A percentile compares a stretch with the other conserved stretches of the same genome.
These are phyloP conservation scores for Trichoderma polysporum DNA, from an alignment of 2,329 filamentous ascomycete species.

Conservation along the genomic window DNA sequence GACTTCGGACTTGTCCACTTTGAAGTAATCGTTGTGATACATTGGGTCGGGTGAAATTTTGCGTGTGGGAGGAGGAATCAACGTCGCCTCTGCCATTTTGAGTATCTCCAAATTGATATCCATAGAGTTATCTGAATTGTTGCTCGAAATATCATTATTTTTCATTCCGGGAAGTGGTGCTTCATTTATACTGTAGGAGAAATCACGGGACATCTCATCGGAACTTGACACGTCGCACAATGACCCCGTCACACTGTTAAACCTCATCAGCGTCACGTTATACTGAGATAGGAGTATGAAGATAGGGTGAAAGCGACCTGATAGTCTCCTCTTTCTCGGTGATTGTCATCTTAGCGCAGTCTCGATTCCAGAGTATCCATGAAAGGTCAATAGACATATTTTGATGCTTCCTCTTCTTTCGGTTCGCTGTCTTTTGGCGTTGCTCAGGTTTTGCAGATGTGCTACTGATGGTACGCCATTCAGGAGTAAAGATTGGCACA, in stretches of 20 bases:
- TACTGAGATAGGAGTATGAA: not conserved
- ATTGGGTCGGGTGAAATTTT: conserved; percentile 18
- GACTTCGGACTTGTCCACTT: conserved; percentile 41
- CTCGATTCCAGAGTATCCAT: not conserved
- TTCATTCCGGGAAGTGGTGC: too few species aligned
- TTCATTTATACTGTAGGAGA: not conserved
- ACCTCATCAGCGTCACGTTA: not conserved
- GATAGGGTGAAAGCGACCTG: not conserved
- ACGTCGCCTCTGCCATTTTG: not conserved
- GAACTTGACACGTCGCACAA: not conserved
- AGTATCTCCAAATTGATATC: not conserved
- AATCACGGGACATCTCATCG: not conserved
- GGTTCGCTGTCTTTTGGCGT: not conserved
- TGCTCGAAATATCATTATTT: not conserved
- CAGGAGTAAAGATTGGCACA: not conserved
- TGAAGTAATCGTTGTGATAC: conserved; percentile 43
- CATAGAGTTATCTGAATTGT: not conserved
- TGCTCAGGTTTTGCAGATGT: not conserved
- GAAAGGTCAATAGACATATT: not conserved
- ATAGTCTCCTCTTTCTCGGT: not conserved
- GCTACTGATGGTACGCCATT: not conserved
- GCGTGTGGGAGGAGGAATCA: not conserved
- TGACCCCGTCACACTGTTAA: not conserved
- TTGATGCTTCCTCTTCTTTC: not conserved
- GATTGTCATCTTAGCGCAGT: not conserved